Evolutionary conservation across 2,329 filamentous ascomycete species (phyloP), one percentile per base, ranked within the genome.

Genomic region (Fusarium continuum): DNA sequence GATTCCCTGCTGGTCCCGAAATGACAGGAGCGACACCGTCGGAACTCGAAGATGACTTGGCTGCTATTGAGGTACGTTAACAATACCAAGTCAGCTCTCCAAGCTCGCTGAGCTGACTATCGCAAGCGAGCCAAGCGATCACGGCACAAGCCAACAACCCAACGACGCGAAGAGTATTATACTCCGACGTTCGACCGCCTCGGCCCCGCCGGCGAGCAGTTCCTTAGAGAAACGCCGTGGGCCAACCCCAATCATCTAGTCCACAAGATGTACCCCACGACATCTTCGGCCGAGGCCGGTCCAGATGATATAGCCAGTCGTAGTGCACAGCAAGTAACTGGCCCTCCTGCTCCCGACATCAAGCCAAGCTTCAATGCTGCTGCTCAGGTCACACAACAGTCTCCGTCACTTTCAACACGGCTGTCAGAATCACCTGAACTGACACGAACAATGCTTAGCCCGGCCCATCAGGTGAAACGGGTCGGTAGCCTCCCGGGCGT

Each of bases 1-100:
- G 95, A 20, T 99, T 99, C 77, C 95, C 95, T 29, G 93, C 94
- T 26, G 95, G 93, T n/a, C 95, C 95, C 17, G 84, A 91, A 28
- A 89, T 99, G 77, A 83, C 83, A 55, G 85, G 91, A 35, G 91
- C 91, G 22, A 88, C 89, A 31, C 77, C 84, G 19, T 81, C 85
- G 10, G 92, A 97, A 72, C 78, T 95, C 40, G 92, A 97, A 51
- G 90, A 94, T 44, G 95, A 99, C 77, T 81, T 98, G 64, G 88
- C 91, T 74, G 90, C 90, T 68, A 97, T 99, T 83, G 90, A 91
- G 72, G 93, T 97, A 74, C 51, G 74, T 69, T 43, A 39, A 63
- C 31, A 38, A 55, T 28, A 17, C 35, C 32, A 19, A 51, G 25
- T 45, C 45, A 59, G 57, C 66, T 74, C 48, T 72, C 58, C 47